Conservation (phyloP, 345 rosid species). For the Citrus inodora region DNA sequence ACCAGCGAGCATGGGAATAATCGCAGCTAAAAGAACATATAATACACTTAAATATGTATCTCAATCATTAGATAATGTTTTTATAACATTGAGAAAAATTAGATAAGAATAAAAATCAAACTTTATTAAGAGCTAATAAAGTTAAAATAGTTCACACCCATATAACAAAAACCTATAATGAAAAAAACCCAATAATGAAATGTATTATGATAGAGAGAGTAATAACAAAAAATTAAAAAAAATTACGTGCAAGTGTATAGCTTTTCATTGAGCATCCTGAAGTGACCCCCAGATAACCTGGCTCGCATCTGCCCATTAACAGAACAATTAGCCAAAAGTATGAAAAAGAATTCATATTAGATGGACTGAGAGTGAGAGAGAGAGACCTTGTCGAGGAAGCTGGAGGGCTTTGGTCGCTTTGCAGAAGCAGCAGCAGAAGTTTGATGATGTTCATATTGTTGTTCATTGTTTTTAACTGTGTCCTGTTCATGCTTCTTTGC, state of each 20-base stretch:
- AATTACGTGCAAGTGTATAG: slow-evolving; percentile 87
- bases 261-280: slow-evolving; percentile 91
- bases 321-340: slow-evolving; percentile 3
- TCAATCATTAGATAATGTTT: too few species aligned
- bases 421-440: slow-evolving; percentile 20
- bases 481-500: slow-evolving; percentile 17
- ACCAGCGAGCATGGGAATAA: too few species aligned
- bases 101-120: too few species aligned
- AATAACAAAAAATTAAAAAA: background rate
- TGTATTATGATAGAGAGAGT: too few species aligned
- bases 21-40: too few species aligned
- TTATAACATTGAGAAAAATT: too few species aligned
- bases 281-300: slow-evolving; percentile 76
- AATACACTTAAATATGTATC: too few species aligned
- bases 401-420: slow-evolving; percentile 32
- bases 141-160: too few species aligned
- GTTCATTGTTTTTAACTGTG: background rate
- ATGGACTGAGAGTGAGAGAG: background rate
- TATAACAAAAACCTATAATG: too few species aligned
- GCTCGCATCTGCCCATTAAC: slow-evolving; percentile 63
- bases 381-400: slow-evolving; percentile 54
- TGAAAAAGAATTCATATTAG: background rate
- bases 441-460: background rate
- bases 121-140: too few species aligned
- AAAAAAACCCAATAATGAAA: too few species aligned